Evolutionary conservation across 2,329 filamentous ascomycete species (phyloP), one percentile per base, ranked within the genome.

Genomic region (Botrytis medusae): DNA sequence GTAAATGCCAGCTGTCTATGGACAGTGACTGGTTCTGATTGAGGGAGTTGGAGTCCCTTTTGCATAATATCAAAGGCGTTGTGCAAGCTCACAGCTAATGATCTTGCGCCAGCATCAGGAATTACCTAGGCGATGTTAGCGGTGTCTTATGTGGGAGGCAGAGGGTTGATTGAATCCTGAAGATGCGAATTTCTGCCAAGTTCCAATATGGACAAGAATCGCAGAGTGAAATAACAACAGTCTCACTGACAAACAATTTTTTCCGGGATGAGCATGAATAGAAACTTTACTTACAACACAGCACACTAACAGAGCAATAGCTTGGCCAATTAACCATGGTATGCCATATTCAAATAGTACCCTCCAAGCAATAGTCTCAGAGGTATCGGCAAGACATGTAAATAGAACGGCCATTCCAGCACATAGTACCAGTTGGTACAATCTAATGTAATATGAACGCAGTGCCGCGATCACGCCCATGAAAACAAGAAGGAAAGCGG

Each of bases 381-480:
- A 84, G 18, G 86, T 84, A 60, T 88, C 85, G 7, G 86, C 85
- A 37, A 90, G 80, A 67, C 84, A 86, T 5, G 86, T 85, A 74
- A 88, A 89, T 5, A 83, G 84, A 51, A 89, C 84, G 6, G 88
- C 85, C 72, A 90, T 85, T 0, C 88, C 88, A 42, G 87, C 86
- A 75, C 84, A 86, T 8, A 89, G 81, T 3, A 87, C 84, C 10
- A 85, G 80, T 77, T 90, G 88, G 74, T 89, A 89, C 51, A 87
- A 83, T 61, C 88, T 82, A 67, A 88, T 85, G 71, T 88, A 87
- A 75, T 86, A 87, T 4, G 87, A 86, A 77, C 88, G 85, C 29
- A 88, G 80, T 77, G 84, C 87, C 2, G 86, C 87, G 37, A 87
- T 84, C 2, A 81, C 77, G 8, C 84, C 84, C 77, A 89, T 86